phyloP scores from a whole-genome alignment of 2,329 filamentous ascomycete species.

The Nigrograna mackinnonii region DNA sequence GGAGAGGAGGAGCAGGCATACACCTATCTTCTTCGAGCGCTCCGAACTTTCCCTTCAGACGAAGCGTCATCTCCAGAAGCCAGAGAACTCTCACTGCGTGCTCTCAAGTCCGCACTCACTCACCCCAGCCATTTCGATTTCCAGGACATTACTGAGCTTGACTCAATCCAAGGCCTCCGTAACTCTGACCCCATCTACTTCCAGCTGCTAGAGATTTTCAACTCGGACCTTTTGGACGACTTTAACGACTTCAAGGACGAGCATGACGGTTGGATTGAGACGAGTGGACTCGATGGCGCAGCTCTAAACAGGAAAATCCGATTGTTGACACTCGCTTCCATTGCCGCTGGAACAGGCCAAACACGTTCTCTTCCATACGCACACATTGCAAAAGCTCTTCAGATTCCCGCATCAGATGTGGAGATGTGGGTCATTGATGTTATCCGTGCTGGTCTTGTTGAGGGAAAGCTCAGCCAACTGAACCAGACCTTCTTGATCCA shows the following conservation, averaged over 20 bases:
- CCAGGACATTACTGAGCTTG: slow-evolving; percentile 70
- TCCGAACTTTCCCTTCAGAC: slow-evolving; percentile 73
- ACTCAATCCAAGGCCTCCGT: slow-evolving; percentile 82
- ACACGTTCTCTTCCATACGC: slow-evolving; percentile 88
- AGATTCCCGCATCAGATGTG: slow-evolving; percentile 81
- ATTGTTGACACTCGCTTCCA: slow-evolving; percentile 86
- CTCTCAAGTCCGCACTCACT: slow-evolving; percentile 68
- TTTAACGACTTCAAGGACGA: slow-evolving; percentile 95
- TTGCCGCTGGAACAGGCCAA: slow-evolving; percentile 76
- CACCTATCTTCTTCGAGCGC: slow-evolving; percentile 74
- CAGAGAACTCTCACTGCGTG: slow-evolving; percentile 63
- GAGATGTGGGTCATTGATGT: slow-evolving; percentile 99
- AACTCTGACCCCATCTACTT: slow-evolving; percentile 84
- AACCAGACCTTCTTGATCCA: slow-evolving; percentile 94
- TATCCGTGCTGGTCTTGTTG: slow-evolving; percentile 91
- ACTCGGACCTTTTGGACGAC: slow-evolving; percentile 90
- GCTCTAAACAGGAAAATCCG: slow-evolving; percentile 93
- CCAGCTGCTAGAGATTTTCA: slow-evolving; percentile 93
- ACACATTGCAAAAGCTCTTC: slow-evolving; percentile 80
- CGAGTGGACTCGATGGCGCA: slow-evolving; percentile 71
- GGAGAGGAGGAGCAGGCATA: slow-evolving; percentile 77
- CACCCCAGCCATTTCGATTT: slow-evolving; percentile 72
- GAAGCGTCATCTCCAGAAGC: slow-evolving; percentile 59
- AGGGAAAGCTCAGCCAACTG: slow-evolving; percentile 94
- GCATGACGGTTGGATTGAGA: slow-evolving; percentile 82